Base-by-base conservation (phyloP, 2,329 filamentous ascomycete genomes). In the Pseudohalonectria lignicola region DNA sequence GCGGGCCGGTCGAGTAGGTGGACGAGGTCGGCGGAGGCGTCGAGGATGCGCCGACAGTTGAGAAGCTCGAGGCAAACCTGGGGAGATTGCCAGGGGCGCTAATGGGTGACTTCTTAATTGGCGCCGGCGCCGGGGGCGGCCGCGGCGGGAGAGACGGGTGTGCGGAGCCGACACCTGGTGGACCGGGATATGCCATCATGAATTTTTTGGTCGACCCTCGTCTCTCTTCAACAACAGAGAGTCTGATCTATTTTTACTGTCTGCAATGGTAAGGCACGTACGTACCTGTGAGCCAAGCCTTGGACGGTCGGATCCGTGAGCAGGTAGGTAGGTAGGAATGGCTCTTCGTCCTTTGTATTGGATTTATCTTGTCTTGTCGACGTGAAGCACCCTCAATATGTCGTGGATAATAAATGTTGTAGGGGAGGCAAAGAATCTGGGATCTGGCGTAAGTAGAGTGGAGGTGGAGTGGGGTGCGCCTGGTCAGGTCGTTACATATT, bases 51-150 rank as follows among this genome's bases (percentile, higher is more conserved):
- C 33, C 9, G 15, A 25, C 7, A 6, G 40, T 35, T 8, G 40
- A 54, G 50, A 77, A 78, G 39, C 16, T 39, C 21, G 39, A 31
- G 1, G 42, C 19, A 13, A 38, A 32, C 19, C 29, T 30, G 7
- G 41, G 17, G 16, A 26, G 18, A 23, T 26, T 28, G 18, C 18
- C 31, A 11, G 31, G 17, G 7, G 34, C 35, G 19, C 19, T 20
- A 13, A 13, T 4, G 10, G 16, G 19, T 19, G 23, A 26, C 20
- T 37, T 30, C 19, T 37, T 31, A 29, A 17, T 21, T 16, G 16
- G 19, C 28, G n/a, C n/a, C n/a, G 36, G 19, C 18, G 29, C 19
- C 10, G 36, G 19, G 29, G 48, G 46, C 10, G 48, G 48, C 16
- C 48, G 45, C 18, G 41, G 39, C 3, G 48, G 48, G 7, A 50